Evolutionary conservation across 2,329 filamentous ascomycete species (phyloP).

Genomic region (Pseudogymnoascus sp.): DNA sequence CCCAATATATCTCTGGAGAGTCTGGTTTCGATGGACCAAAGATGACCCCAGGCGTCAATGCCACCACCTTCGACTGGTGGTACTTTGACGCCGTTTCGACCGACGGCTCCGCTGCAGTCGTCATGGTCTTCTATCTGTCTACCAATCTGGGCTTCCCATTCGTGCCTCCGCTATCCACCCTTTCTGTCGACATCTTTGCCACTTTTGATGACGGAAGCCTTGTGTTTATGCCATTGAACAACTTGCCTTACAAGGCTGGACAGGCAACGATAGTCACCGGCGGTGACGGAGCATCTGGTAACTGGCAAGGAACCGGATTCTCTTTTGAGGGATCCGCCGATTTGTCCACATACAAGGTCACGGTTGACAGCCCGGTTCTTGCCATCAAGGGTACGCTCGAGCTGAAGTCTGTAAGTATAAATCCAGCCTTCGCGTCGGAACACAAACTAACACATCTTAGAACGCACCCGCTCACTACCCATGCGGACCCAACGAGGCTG

Average conservation of each 20-base stretch:
- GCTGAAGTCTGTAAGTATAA: slow-evolving; percentile 9
- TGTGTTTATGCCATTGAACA: neutral
- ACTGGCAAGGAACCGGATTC: slow-evolving; percentile 13
- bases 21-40: slow-evolving; percentile 17
- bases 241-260: neutral
- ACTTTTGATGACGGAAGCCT: slow-evolving; percentile 14
- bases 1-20: neutral
- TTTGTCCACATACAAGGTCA: slow-evolving; percentile 13
- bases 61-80: slow-evolving; percentile 31
- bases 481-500: slow-evolving; percentile 17
- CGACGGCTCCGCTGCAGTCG: slow-evolving; percentile 22
- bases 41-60: slow-evolving; percentile 16
- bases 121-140: slow-evolving; percentile 28
- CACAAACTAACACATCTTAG: neutral
- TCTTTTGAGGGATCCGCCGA: slow-evolving; percentile 13
- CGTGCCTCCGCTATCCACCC: slow-evolving; percentile 3
- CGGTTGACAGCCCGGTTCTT: slow-evolving; percentile 12
- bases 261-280: slow-evolving; percentile 11
- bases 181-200: slow-evolving; percentile 11
- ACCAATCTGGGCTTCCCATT: slow-evolving; percentile 31
- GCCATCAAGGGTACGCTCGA: slow-evolving; percentile 14
- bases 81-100: slow-evolving; percentile 32
- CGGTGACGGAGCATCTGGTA: slow-evolving; percentile 11
- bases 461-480: slow-evolving; percentile 22
- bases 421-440: neutral